A percentile compares a stretch with the other conserved stretches of the same genome.
These are phyloP conservation scores for Crithidia thermophila DNA, from an alignment of 208 protist species.

Conservation along the genomic window DNA sequence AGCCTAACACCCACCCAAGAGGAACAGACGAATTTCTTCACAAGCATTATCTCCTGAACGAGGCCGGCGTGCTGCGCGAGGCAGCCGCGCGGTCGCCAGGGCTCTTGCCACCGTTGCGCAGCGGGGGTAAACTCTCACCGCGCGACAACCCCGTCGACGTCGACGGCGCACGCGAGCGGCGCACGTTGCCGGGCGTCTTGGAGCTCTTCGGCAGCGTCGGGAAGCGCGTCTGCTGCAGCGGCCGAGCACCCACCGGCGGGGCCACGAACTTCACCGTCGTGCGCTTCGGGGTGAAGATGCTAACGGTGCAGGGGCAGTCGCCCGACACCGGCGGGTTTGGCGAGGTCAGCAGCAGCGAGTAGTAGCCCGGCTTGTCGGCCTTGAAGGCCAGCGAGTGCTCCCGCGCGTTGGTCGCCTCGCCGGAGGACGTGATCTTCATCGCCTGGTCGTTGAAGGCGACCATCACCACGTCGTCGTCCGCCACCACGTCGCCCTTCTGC, in stretches of 20 bases:
- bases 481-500: constrained; percentile 59
- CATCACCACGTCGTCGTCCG: constrained; percentile 67
- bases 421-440: constrained; percentile 52
- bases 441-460: constrained; percentile 66
- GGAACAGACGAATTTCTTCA: background rate
- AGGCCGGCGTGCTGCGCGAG: background rate
- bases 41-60: background rate
- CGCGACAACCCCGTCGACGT: background rate
- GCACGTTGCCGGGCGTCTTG: background rate
- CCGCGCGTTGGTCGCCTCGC: constrained; percentile 74
- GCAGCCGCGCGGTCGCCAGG: background rate
- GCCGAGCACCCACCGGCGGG: constrained; percentile 40
- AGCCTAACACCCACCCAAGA: background rate
- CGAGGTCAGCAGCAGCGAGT: constrained; percentile 57
- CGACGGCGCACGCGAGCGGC: constrained; percentile 7
- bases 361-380: constrained; percentile 50
- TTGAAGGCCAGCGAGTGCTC: constrained; percentile 82
- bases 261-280: constrained; percentile 62
- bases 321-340: constrained; percentile 47
- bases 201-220: constrained; percentile 40
- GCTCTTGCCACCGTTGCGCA: constrained; percentile 10
- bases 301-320: constrained; percentile 60
- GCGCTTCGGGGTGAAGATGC: constrained; percentile 68
- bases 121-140: constrained; percentile 8
- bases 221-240: constrained; percentile 49